phyloP scores from a whole-genome alignment of 2,329 filamentous ascomycete genomes.

The Cytospora piceicola region DNA sequence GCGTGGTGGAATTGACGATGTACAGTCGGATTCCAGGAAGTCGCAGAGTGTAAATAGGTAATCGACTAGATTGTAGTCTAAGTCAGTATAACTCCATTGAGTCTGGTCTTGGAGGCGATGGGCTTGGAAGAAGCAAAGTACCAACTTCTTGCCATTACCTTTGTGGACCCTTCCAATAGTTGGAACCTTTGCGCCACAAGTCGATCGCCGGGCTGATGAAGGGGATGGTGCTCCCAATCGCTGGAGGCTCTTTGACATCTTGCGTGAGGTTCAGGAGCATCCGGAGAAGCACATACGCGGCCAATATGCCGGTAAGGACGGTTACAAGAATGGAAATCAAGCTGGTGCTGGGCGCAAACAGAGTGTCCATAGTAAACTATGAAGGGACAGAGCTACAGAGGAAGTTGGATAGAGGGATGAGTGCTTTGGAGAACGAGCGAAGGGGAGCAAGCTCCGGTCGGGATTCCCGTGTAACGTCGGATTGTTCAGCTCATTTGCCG shows the following conservation, averaged over 20 bases:
- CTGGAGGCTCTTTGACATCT: conserved; percentile 11
- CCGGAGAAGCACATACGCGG: neutral
- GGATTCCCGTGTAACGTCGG: too few relatives aligned
- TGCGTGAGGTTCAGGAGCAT: conserved; percentile 7
- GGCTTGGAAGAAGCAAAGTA: neutral
- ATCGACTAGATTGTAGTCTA: conserved; percentile 26
- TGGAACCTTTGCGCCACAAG: conserved; percentile 1
- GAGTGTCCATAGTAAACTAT: too few relatives aligned
- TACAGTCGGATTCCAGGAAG: conserved; percentile 10
- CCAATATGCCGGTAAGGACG: neutral
- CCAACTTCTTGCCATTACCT: neutral
- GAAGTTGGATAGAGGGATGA: too few relatives aligned
- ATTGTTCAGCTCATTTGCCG: too few relatives aligned
- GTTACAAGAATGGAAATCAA: neutral
- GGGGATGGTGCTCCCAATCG: neutral
- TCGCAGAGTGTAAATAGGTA: conserved; percentile 16
- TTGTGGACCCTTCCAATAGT: neutral
- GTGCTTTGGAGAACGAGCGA: too few relatives aligned
- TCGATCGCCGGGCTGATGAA: conserved; percentile 5
- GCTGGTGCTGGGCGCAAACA: too few relatives aligned
- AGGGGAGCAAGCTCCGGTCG: too few relatives aligned
- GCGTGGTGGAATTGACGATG: conserved; percentile 7
- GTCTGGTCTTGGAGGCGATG: neutral
- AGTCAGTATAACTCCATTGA: neutral
- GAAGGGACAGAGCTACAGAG: too few relatives aligned